phyloP scores from a whole-genome alignment of 2,329 filamentous ascomycete species.

The Phoma sp. region DNA sequence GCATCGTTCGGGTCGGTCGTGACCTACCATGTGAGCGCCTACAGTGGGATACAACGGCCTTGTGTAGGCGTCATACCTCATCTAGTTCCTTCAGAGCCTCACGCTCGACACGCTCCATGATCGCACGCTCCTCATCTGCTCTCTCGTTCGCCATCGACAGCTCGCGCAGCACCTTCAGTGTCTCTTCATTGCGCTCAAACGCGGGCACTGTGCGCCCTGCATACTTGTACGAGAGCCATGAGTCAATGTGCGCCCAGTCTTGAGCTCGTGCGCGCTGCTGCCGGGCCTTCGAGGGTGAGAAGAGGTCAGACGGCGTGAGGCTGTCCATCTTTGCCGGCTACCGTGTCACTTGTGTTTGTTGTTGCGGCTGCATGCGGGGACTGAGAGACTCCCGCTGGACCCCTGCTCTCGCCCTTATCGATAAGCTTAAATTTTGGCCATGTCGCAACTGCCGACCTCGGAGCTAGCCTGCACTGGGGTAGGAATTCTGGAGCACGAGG shows the following conservation, averaged over 20 bases:
- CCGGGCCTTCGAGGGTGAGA: conserved; percentile 69
- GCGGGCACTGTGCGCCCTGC: conserved; percentile 69
- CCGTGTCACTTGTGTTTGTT: conserved; percentile 11
- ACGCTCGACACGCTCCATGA: conserved; percentile 65
- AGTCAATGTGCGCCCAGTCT: conserved; percentile 88
- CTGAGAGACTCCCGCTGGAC: conserved; percentile 6
- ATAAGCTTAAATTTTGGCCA: conserved; percentile 38
- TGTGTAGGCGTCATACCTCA: conserved; percentile 32
- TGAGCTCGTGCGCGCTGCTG: conserved; percentile 82
- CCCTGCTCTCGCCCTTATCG: conserved; percentile 30
- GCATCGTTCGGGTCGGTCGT: conserved; percentile 26
- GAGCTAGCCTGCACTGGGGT: conserved; percentile 24
- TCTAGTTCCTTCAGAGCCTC: conserved; percentile 63
- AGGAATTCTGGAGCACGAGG: conserved; percentile 12
- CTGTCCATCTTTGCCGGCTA: conserved; percentile 33
- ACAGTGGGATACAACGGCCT: conserved; percentile 11
- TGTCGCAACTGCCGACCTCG: conserved; percentile 40
- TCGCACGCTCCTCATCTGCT: conserved; percentile 71
- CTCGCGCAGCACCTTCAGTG: conserved; percentile 74
- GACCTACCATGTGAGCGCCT: conserved; percentile 28
- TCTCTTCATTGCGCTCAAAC: conserved; percentile 89
- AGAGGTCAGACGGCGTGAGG: conserved; percentile 54
- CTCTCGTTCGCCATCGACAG: conserved; percentile 78
- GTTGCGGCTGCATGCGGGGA: conserved; percentile 7
- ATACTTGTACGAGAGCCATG: conserved; percentile 74